Percentiles rank a stretch among this genome's conserved stretches.
Conservation (phyloP, 495 filamentous ascomycete species). For the Halenospora varia region DNA sequence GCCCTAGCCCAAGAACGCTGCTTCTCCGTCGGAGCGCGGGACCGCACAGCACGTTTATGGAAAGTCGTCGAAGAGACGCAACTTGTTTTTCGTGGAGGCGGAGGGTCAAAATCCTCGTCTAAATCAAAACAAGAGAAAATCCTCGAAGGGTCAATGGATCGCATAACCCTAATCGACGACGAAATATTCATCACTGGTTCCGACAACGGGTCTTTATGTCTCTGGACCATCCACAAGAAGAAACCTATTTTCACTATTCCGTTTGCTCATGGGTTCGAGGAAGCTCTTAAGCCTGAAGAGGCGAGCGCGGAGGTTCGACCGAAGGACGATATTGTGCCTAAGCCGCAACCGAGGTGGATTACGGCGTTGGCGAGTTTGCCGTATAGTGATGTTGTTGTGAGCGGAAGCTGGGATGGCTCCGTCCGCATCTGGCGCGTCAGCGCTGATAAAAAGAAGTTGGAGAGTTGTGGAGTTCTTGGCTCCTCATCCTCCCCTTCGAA, state of each 20-base stretch:
- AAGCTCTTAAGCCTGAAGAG: conserved; percentile 57
- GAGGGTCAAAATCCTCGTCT: conserved; percentile 49
- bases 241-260: conserved; percentile 81
- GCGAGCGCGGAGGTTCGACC: conserved; percentile 65
- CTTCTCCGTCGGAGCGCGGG: conserved; percentile 82
- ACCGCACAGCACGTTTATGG: conserved; percentile 92
- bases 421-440: conserved; percentile 82
- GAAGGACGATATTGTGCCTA: conserved; percentile 47
- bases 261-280: conserved; percentile 79
- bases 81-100: conserved; percentile 86
- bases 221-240: conserved; percentile 94
- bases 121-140: conserved; percentile 45
- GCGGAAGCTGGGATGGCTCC: conserved; percentile 89
- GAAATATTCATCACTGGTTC: conserved; percentile 88
- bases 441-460: conserved; percentile 76
- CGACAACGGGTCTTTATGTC: conserved; percentile 77
- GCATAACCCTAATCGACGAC: conserved; percentile 83
- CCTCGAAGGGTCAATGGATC: conserved; percentile 84
- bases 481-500: too few relatives aligned
- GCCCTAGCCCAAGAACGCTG: conserved; percentile 84
- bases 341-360: conserved; percentile 77
- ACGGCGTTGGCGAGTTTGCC: conserved; percentile 83
- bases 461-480: conserved; percentile 65
- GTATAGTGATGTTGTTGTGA: conserved; percentile 81
- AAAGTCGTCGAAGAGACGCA: conserved; percentile 95